Evolutionary conservation across 805 yeast species (phyloP), one percentile per base, ranked within the genome.

Genomic region (Suhomyces prunicola): DNA sequence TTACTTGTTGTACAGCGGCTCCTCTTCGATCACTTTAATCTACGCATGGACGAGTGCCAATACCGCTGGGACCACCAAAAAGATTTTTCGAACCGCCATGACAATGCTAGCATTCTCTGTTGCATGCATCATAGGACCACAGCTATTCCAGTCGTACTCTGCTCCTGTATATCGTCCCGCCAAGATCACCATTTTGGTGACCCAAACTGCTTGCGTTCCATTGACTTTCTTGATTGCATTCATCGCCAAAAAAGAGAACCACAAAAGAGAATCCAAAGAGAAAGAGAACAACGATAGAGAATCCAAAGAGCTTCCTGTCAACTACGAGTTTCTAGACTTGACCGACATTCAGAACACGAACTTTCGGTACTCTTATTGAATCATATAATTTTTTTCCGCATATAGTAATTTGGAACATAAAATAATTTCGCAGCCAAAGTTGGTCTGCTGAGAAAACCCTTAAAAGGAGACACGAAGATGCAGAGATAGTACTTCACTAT

Each of bases 61-160:
- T 64, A 79, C 85, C 35, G 84, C 91, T 1, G 94, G 94, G 10
- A 81, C 83, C 56, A 86, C 92, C n/a, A 88, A 88, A 67, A 84
- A 86, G 60, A 75, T 84, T 58, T 77, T 83, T 5, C 77, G 82
- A 26, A 81, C 82, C 50, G 85, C 86, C 5, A 65, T 84, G 35
- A 78, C 78, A 47, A 75, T 87, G 66, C 76, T 87, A 54, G 86
- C 83, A 5, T 88, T 85, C 64, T 83, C 88, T 41, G 79, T 82
- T 45, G 88, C 90, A 13, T 84, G 85, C 58, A 68, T 87, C 54
- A 72, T 83, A 47, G 89, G 88, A 0, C 88, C 90, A 2, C 87
- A 86, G 67, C 77, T 87, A 17, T 88, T 88, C 71, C 77, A 81
- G 56, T 73, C 72, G 0, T 57, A 71, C 15, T 75, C 80, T 52